Percentiles rank a stretch among this genome's conserved stretches.
phyloP scores from a whole-genome alignment of 2,329 filamentous ascomycete genomes.

The Dothidotthia symphoricarpi region DNA sequence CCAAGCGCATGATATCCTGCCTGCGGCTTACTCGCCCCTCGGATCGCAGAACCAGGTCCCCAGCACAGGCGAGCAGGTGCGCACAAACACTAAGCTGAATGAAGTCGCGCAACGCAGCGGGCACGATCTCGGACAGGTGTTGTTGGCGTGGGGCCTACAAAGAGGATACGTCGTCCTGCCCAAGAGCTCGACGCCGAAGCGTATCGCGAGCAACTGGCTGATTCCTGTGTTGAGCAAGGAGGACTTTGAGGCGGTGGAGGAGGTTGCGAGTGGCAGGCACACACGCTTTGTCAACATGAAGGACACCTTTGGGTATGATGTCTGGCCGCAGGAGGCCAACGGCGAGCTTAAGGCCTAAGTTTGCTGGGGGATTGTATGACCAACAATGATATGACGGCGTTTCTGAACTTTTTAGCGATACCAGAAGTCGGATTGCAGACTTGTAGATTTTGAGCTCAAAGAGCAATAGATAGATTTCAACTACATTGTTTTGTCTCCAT shows the following conservation, averaged over 20 bases:
- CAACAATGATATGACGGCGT: constrained; percentile 4
- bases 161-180: constrained; percentile 55
- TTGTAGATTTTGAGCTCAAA: constrained; percentile 5
- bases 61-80: constrained; percentile 65
- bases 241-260: constrained; percentile 60
- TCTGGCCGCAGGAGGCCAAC: constrained; percentile 49
- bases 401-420: constrained; percentile 22
- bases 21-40: constrained; percentile 66
- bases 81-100: constrained; percentile 66
- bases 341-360: constrained; percentile 27
- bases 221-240: constrained; percentile 56
- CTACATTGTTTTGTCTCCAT: too few relatives aligned
- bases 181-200: constrained; percentile 44
- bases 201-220: constrained; percentile 61
- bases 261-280: constrained; percentile 64
- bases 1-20: constrained; percentile 57
- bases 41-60: constrained; percentile 70
- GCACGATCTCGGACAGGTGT: constrained; percentile 75
- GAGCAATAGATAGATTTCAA: too few relatives aligned
- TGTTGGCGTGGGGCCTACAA: constrained; percentile 80
- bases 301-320: constrained; percentile 72
- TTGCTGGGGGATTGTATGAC: constrained; percentile 1
- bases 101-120: constrained; percentile 69
- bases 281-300: constrained; percentile 79
- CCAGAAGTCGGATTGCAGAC: constrained; percentile 17